phyloP scores from a whole-genome alignment of 1,284 basidiomycete species.

The Microbotryum saponariae region DNA sequence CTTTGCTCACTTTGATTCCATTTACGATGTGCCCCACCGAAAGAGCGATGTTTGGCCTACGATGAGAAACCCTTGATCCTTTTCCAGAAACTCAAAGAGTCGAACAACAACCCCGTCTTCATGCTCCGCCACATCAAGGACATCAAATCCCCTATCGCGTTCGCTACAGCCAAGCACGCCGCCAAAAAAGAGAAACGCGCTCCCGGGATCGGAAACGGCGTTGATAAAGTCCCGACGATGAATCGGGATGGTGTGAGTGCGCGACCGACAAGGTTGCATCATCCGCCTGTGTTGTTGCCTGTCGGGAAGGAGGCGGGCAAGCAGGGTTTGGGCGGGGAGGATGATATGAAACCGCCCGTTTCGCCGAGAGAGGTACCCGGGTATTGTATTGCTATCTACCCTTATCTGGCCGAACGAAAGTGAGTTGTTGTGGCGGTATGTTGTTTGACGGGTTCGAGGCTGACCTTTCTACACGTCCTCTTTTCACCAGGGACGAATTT shows the following conservation, averaged over 20 bases:
- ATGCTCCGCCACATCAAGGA: slow-evolving; percentile 99
- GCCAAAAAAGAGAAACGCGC: slow-evolving; percentile 46
- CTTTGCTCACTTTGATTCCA: neutral
- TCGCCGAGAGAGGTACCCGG: slow-evolving; percentile 38
- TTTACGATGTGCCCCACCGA: neutral
- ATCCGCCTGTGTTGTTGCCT: slow-evolving; percentile 39
- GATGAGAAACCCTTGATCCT: slow-evolving; percentile 95
- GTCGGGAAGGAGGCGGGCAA: slow-evolving; percentile 25
- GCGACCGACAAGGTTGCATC: slow-evolving; percentile 38
- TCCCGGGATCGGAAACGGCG: slow-evolving; percentile 23
- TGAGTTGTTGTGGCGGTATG: neutral
- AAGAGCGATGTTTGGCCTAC: slow-evolving; percentile 90
- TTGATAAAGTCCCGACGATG: slow-evolving; percentile 8
- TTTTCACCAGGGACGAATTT: slow-evolving; percentile 64
- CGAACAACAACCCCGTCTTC: slow-evolving; percentile 94
- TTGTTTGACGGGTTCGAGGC: neutral
- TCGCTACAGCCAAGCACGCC: slow-evolving; percentile 88
- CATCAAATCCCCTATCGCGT: slow-evolving; percentile 89
- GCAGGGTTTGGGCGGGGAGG: slow-evolving; percentile 5
- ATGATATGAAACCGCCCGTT: slow-evolving; percentile 24
- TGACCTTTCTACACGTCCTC: neutral
- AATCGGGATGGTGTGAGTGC: slow-evolving; percentile 2
- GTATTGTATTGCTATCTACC: slow-evolving; percentile 48
- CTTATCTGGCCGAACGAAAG: slow-evolving; percentile 39
- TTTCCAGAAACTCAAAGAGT: slow-evolving; percentile 95